A percentile compares a stretch with the other conserved stretches of the same genome.
Conservation (phyloP, 768 basidiomycete genomes). For the Tulasnella sp. region DNA sequence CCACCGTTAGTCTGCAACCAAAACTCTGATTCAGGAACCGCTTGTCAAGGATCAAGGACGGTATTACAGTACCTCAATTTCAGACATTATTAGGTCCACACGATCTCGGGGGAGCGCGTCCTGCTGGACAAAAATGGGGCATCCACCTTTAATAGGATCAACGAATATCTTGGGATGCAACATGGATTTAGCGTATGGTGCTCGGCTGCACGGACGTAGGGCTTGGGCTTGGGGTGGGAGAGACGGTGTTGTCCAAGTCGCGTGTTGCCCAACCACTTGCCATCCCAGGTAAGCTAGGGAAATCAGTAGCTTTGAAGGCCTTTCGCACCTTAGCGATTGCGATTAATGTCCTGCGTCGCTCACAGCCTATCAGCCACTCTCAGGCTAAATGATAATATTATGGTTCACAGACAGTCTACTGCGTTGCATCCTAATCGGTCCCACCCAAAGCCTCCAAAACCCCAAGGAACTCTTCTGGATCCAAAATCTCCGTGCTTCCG, state of each 20-base stretch:
- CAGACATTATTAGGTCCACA: too few relatives aligned
- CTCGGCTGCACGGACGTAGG: neutral
- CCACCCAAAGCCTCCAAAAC: conserved; percentile 44
- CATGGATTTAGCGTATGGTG: neutral
- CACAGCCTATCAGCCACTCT: neutral
- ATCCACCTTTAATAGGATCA: neutral
- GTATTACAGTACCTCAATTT: too few relatives aligned
- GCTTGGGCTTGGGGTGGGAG: neutral
- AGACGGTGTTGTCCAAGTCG: neutral
- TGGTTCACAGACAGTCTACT: too few relatives aligned
- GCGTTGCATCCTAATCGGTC: neutral
- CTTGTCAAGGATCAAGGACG: too few relatives aligned
- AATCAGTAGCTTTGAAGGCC: too few relatives aligned
- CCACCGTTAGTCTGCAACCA: neutral
- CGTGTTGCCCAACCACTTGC: neutral
- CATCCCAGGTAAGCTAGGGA: too few relatives aligned
- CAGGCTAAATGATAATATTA: neutral
- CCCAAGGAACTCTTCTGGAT: conserved; percentile 78
- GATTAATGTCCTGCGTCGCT: too few relatives aligned
- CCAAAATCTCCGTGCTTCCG: conserved; percentile 92
- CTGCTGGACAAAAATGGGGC: too few relatives aligned
- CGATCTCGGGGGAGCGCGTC: too few relatives aligned
- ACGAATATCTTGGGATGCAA: neutral
- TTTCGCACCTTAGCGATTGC: too few relatives aligned
- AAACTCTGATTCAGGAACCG: too few relatives aligned